Percentiles rank a stretch among this genome's conserved stretches.
These are phyloP conservation scores for Monosporascus sp. DNA, from an alignment of 2,329 filamentous ascomycete species.

Conservation along the genomic window DNA sequence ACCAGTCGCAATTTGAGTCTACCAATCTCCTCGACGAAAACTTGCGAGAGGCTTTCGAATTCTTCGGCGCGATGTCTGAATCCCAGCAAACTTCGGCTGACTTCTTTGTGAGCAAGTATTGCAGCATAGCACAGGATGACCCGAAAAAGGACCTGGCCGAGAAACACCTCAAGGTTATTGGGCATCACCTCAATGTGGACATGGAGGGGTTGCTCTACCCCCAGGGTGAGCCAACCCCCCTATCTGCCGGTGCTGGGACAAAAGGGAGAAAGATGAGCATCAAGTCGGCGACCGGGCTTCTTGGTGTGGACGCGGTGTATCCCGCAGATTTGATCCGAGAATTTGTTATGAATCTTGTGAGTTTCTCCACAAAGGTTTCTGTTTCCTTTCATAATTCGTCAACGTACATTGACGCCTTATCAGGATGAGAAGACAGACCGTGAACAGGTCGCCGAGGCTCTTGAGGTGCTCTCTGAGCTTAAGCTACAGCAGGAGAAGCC, in stretches of 20 bases:
- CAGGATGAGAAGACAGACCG: constrained; percentile 17
- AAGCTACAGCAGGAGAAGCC: constrained; percentile 14
- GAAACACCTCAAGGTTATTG: constrained; percentile 19
- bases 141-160: constrained; percentile 9
- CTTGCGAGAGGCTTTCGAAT: constrained; percentile 18
- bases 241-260: not conserved
- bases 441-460: constrained; percentile 17
- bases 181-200: constrained; percentile 15
- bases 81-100: constrained; percentile 5
- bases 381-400: not conserved
- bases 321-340: constrained; percentile 22
- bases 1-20: constrained; percentile 21
- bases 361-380: not conserved
- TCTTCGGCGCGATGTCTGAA: constrained; percentile 11
- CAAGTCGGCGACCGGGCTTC: constrained; percentile 14
- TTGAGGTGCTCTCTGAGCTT: constrained; percentile 21
- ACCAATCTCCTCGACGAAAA: constrained; percentile 3
- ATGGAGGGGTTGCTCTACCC: constrained; percentile 13
- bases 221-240: constrained; percentile 1
- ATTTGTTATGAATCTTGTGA: constrained; percentile 18
- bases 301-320: constrained; percentile 19
- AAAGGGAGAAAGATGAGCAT: constrained; percentile 18
- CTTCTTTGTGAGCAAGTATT: constrained; percentile 17
- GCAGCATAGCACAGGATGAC: constrained; percentile 7
- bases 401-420: constrained; percentile 3